Evolutionary conservation across 2,329 filamentous ascomycete species (phyloP).

Genomic region (Orbilia javanica): DNA sequence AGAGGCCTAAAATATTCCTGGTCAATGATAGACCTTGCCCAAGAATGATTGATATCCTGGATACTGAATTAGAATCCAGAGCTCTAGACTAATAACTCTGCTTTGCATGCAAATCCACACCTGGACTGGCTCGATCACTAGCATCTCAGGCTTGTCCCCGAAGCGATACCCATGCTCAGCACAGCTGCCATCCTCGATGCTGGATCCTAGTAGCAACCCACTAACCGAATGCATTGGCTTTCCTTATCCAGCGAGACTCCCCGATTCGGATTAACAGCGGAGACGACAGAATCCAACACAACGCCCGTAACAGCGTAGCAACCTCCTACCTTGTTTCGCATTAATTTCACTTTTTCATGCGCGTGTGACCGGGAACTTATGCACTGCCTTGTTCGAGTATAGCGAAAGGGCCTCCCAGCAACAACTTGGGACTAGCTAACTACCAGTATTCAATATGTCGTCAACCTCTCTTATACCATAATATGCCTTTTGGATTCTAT

Average conservation of each 20-base stretch:
- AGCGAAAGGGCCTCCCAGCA: not conserved
- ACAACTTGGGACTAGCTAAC: not conserved
- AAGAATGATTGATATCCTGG: not conserved
- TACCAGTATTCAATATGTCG: constrained; percentile 15
- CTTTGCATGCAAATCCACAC: constrained; percentile 8
- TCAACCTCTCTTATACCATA: constrained; percentile 32
- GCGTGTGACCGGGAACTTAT: constrained; percentile 52
- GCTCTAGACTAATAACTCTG: not conserved
- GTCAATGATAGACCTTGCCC: not conserved
- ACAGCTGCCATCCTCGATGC: constrained; percentile 3
- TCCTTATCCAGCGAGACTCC: constrained; percentile 2
- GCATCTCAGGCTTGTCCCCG: not conserved
- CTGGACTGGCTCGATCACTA: not conserved
- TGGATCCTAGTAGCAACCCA: not conserved
- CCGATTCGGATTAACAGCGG: constrained; percentile 31
- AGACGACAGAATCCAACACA: constrained; percentile 50
- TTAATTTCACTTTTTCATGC: constrained; percentile 49
- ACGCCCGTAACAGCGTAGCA: constrained; percentile 31
- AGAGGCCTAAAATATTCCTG: not conserved
- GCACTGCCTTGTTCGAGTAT: constrained; percentile 29
- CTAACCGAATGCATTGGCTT: constrained; percentile 49
- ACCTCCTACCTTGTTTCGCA: constrained; percentile 51
- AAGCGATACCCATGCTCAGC: not conserved
- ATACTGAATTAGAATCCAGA: not conserved
- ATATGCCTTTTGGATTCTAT: constrained; percentile 22